phyloP scores from a whole-genome alignment of 352 stramenopile genomes.

The Phytophthora macrochlamydospora region DNA sequence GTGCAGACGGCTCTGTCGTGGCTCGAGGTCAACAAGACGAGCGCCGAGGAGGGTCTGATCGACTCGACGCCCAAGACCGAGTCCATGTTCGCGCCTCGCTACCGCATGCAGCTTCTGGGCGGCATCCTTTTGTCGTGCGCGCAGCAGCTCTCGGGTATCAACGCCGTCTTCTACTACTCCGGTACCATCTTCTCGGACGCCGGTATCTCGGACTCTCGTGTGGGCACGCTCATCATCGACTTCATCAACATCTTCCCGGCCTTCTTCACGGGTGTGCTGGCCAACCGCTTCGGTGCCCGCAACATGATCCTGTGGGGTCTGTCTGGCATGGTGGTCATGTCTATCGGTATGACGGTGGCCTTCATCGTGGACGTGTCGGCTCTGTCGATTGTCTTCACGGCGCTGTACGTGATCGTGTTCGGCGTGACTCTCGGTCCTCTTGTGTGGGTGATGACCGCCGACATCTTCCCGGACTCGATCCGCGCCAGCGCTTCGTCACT shows the following conservation, averaged over 20 bases:
- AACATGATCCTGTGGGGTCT: slow-evolving; percentile 5
- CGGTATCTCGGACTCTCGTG: slow-evolving; percentile 4
- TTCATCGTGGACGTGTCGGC: slow-evolving; percentile 2
- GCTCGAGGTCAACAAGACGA: slow-evolving; percentile 6
- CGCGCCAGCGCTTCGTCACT: background rate
- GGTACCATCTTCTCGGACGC: slow-evolving; percentile 1
- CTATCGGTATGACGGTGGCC: background rate
- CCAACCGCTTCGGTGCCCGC: slow-evolving; percentile 2
- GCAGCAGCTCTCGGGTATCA: slow-evolving; percentile 3
- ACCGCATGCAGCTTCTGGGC: slow-evolving; percentile 1
- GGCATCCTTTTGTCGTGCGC: slow-evolving; percentile 3
- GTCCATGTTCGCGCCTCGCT: slow-evolving; percentile 1
- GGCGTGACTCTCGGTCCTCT: background rate
- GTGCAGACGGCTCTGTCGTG: slow-evolving; percentile 10
- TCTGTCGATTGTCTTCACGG: slow-evolving; percentile 3
- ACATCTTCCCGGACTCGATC: slow-evolving; percentile 5
- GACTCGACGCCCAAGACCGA: slow-evolving; percentile 4
- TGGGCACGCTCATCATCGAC: slow-evolving; percentile 4
- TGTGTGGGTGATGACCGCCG: slow-evolving; percentile 3
- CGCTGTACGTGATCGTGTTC: slow-evolving; percentile 4
- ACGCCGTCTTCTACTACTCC: slow-evolving; percentile 4
- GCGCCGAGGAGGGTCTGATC: slow-evolving; percentile 2
- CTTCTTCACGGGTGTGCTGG: slow-evolving; percentile 3
- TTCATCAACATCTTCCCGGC: slow-evolving; percentile 4
- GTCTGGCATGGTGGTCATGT: slow-evolving; percentile 2